Base-by-base conservation (phyloP, 306 rosid species). In the Vicia villosa region DNA sequence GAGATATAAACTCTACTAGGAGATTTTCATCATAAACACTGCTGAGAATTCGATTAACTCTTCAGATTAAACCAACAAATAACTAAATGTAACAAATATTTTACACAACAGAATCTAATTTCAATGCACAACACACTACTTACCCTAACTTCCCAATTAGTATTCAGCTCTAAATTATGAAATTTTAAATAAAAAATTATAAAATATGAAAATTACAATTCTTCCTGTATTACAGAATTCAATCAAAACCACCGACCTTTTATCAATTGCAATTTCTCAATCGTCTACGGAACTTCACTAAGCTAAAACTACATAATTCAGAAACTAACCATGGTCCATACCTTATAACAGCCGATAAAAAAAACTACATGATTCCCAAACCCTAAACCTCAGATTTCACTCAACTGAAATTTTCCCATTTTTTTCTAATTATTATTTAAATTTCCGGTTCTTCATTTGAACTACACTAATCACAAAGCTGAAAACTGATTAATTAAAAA, bases 401-500 rank as follows among this genome's bases (percentile, higher is more conserved):
- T 36, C 34, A 34, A 34, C 58, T 20, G 0, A 20, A 49, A 3
- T 50, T 50, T 4, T 1, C 22, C 32, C 10, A 5, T 37, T 41
- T 54, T 9, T 10, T 1, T 52, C 2, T 7, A 5, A 52, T 52
- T 20, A 49, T 20, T 0, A 16, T 47, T 16, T 6, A 0, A 11
- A 71, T 16, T 38, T 50, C 7, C 8, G 2, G 32, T 8, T 37
- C 64, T 22, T 49, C 5, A 52, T 51, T 26, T 28, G 32, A 22
- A 16, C 4, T 19, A 19, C 28, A 51, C n/a, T 8, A 51, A 51
- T 56, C 69, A 19, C 0, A 57, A n/a, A 62, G 46, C 59, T 41
- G 8, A 52, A 77, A 76, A 52, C 32, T 0, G 22, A 6, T 43
- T 3, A 17, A 49, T 37, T 51, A 63, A 50, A 10, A 66, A 71